Conservation (phyloP, 2,329 filamentous ascomycete species). For the Fusarium ramigenum region DNA sequence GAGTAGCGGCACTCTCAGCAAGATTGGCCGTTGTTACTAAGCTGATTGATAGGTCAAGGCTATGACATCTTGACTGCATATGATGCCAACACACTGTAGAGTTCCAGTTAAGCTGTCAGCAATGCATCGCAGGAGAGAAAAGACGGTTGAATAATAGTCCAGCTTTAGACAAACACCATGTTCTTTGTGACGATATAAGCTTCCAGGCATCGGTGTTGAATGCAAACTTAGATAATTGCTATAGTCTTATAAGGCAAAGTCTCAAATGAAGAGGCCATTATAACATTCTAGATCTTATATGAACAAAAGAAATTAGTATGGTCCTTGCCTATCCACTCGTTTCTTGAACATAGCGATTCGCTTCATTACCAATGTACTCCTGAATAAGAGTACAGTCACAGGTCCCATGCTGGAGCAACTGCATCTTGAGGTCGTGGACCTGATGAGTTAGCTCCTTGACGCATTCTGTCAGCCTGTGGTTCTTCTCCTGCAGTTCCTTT, state of each 20-base stretch:
- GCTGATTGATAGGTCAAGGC: not conserved
- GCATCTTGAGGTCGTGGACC: not conserved
- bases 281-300: not conserved
- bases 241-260: not conserved
- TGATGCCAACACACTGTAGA: not conserved
- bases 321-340: not conserved
- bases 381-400: not conserved
- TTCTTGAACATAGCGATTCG: not conserved
- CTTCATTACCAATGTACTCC: not conserved
- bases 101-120: not conserved
- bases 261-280: not conserved
- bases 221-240: not conserved
- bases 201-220: accelerated
- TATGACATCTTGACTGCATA: not conserved
- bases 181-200: not conserved
- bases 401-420: not conserved
- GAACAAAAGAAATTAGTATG: not conserved
- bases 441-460: not conserved
- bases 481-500: not conserved
- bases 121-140: not conserved
- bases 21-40: not conserved
- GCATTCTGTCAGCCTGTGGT: not conserved
- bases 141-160: not conserved
- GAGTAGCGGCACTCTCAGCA: not conserved
- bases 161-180: not conserved